Evolutionary conservation across 1,284 basidiomycete species (phyloP).

Genomic region (Xerocomus cyaneibrunnescens): DNA sequence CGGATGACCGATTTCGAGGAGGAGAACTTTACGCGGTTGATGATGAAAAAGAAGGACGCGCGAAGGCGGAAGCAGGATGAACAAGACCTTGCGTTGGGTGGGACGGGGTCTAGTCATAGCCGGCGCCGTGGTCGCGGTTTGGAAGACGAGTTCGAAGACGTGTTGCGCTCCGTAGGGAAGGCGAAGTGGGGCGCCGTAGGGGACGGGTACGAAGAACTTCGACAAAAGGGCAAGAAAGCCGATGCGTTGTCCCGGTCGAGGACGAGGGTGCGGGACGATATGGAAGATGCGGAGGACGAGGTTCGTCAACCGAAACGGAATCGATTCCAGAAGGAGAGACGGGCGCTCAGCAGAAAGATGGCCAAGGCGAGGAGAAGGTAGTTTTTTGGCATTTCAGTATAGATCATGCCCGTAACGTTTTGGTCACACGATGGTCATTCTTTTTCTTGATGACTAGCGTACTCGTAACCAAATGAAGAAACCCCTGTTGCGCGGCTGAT

Average conservation of each 20-base stretch:
- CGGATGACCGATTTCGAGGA: slow-evolving; percentile 93
- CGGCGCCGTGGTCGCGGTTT: slow-evolving; percentile 69
- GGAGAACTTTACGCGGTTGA: slow-evolving; percentile 90
- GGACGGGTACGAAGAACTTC: slow-evolving; percentile 76
- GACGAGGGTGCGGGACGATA: slow-evolving; percentile 41
- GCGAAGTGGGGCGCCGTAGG: slow-evolving; percentile 44
- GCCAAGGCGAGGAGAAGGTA: slow-evolving; percentile 22
- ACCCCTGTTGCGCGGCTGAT: too few relatives aligned
- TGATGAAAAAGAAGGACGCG: slow-evolving; percentile 90
- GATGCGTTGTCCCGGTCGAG: slow-evolving; percentile 52
- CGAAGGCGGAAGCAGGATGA: slow-evolving; percentile 83
- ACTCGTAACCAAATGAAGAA: too few relatives aligned
- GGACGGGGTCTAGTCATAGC: slow-evolving; percentile 48
- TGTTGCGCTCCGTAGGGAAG: slow-evolving; percentile 59
- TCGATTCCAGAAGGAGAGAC: slow-evolving; percentile 75
- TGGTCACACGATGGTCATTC: too few relatives aligned
- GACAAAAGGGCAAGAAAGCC: slow-evolving; percentile 65
- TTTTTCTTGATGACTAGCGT: too few relatives aligned
- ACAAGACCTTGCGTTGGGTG: slow-evolving; percentile 88
- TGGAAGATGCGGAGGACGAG: slow-evolving; percentile 44
- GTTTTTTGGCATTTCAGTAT: background rate
- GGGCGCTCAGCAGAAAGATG: slow-evolving; percentile 47
- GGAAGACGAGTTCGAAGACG: slow-evolving; percentile 83
- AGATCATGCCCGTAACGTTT: background rate
- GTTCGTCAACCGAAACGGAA: slow-evolving; percentile 60